phyloP scores from a whole-genome alignment of 2,329 filamentous ascomycete species.

The Lasiodiplodia sp. region DNA sequence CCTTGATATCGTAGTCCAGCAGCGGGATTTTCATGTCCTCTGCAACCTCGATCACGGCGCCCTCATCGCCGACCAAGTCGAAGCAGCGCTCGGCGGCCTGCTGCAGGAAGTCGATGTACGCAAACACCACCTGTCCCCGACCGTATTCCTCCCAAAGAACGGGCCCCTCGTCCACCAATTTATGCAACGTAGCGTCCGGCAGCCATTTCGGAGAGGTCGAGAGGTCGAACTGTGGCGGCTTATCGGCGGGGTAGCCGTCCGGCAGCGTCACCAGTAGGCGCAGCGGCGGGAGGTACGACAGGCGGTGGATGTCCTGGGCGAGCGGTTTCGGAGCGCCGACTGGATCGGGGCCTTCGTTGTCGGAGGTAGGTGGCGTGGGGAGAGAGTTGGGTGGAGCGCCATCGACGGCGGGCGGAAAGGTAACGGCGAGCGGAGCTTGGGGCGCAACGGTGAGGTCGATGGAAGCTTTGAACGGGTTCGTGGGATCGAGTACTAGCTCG shows the following conservation, averaged over 20 bases:
- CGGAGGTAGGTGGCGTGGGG: constrained; percentile 50
- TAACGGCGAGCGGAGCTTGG: constrained; percentile 57
- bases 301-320: constrained; percentile 50
- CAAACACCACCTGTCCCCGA: constrained; percentile 62
- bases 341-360: constrained; percentile 32
- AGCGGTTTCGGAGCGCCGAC: constrained; percentile 31
- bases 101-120: constrained; percentile 67
- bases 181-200: constrained; percentile 51
- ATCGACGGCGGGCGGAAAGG: constrained; percentile 46
- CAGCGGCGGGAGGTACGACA: constrained; percentile 65
- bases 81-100: constrained; percentile 65
- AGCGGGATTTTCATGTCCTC: constrained; percentile 69
- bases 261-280: constrained; percentile 61
- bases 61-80: constrained; percentile 53
- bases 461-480: constrained; percentile 56
- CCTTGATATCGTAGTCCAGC: constrained; percentile 78
- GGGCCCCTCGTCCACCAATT: constrained; percentile 56
- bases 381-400: constrained; percentile 38
- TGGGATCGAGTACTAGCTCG: constrained; percentile 61
- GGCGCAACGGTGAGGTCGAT: constrained; percentile 65
- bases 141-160: constrained; percentile 68
- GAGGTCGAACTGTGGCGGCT: constrained; percentile 59
- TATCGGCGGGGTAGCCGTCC: constrained; percentile 61
- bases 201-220: constrained; percentile 62
- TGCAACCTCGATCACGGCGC: constrained; percentile 54